Conservation (phyloP, 805 yeast species). For the Diddensiella santjacobensis region DNA sequence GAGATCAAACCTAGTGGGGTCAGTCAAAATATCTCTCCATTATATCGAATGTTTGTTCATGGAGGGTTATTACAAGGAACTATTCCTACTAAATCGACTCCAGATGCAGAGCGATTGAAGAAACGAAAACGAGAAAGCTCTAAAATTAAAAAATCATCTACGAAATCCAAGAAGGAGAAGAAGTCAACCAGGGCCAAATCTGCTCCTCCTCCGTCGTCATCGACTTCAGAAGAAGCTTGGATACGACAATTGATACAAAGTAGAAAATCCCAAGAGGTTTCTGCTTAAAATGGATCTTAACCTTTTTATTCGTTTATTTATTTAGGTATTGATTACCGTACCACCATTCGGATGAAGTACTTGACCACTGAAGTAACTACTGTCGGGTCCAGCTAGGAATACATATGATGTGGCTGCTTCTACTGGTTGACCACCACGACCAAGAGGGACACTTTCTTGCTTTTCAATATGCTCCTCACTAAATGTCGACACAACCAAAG, state of each 20-base stretch:
- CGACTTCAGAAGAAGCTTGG: not conserved
- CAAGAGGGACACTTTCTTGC: not conserved
- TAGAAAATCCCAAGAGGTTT: not conserved
- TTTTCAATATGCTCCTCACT: not conserved
- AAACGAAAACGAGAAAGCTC: not conserved
- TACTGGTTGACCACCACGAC: slow-evolving; percentile 3
- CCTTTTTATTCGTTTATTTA: no score
- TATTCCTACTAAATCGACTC: slow-evolving; percentile 12
- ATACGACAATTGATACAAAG: not conserved
- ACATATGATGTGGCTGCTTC: not conserved
- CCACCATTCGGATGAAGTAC: slow-evolving; percentile 1
- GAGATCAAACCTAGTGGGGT: slow-evolving; percentile 44
- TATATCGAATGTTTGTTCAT: slow-evolving; percentile 79
- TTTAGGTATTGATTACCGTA: not conserved
- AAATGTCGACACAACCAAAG: slow-evolving; percentile 1
- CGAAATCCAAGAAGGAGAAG: slow-evolving; percentile 2
- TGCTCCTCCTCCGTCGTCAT: no score
- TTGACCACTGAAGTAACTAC: not conserved
- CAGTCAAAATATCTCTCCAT: slow-evolving; percentile 57
- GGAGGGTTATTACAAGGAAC: slow-evolving; percentile 79
- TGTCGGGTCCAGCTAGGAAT: slow-evolving; percentile 2
- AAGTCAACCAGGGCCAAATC: not conserved
- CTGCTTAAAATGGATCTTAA: no score
- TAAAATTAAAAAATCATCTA: not conserved
- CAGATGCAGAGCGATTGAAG: slow-evolving; percentile 20